A percentile compares a stretch with the other conserved stretches of the same genome.
phyloP scores from a whole-genome alignment of 345 rosid species.

The Crucihimalaya himalaica region DNA sequence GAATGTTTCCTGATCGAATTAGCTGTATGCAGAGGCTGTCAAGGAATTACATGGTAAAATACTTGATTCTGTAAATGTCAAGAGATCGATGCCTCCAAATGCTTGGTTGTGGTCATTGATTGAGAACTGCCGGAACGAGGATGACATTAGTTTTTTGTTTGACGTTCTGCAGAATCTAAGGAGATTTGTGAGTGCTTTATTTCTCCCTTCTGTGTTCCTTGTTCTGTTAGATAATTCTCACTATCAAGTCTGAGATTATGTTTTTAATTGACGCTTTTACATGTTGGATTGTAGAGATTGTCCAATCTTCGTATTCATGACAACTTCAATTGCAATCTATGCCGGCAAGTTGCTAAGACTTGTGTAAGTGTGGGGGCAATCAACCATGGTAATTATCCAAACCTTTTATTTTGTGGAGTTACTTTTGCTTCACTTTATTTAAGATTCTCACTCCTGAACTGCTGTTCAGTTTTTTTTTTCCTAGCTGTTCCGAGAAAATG shows the following conservation, averaged over 20 bases:
- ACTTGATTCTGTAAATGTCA: conserved; percentile 59
- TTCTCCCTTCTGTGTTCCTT: background rate
- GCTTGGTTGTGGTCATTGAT: conserved; percentile 88
- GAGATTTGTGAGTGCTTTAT: conserved; percentile 64
- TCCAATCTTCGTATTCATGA: conserved; percentile 81
- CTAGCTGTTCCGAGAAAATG: background rate
- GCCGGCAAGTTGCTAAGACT: conserved; percentile 77
- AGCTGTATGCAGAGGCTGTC: conserved; percentile 54
- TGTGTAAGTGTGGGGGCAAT: conserved; percentile 73
- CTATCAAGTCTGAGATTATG: background rate
- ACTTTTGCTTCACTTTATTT: background rate
- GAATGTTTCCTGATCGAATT: conserved; percentile 8
- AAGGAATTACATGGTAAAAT: conserved; percentile 71
- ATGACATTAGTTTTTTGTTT: conserved; percentile 74
- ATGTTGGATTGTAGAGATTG: conserved; percentile 61
- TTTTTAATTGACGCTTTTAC: background rate
- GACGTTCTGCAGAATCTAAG: conserved; percentile 63
- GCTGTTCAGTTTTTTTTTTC: background rate
- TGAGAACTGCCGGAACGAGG: conserved; percentile 57
- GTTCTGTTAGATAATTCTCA: conserved; percentile 1
- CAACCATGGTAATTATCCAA: conserved; percentile 55
- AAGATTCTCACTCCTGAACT: background rate
- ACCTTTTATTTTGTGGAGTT: conserved; percentile 2
- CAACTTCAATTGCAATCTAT: conserved; percentile 77
- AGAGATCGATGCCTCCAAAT: conserved; percentile 80